Evolutionary conservation across 805 yeast species (phyloP), one percentile per base, ranked within the genome.

Genomic region (Yamadazyma paraphyllophila): DNA sequence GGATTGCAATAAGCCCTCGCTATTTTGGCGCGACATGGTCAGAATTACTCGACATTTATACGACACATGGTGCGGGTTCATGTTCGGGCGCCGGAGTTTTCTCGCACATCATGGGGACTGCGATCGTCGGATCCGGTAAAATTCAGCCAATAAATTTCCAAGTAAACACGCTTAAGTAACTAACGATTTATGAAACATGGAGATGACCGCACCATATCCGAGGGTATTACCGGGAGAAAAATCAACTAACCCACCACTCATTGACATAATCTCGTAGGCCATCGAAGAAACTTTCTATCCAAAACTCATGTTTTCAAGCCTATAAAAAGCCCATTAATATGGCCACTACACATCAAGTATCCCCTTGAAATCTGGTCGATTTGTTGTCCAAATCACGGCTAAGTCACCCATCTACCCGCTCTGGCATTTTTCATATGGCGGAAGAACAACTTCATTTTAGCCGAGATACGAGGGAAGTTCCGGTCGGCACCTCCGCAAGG

Each of bases 71-170:
- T 11, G 31, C 31, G 31, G 31, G 8, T n/a, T 29, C 13, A 29
- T 9, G 13, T n/a, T 29, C 31, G 31, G 33, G 37, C 17, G 12
- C 14, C 46, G 46, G 45, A 42, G 45, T 42, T 42, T 42, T 42
- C 36, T 36, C 45, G 45, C 44, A 41, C 34, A 33, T 42, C 24
- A 13, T 15, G 8, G 24, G 31, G 15, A 16, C 17, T 33, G 43
- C 46, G 46, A 38, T 11, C 12, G 33, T 45, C 48, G 48, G 48
- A 25, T 41, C 48, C 48, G 48, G 29, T 26, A 36, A 11, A 25
- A 29, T 24, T 14, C 13, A 36, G 39, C 47, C 47, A 44, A 44
- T 44, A 2, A 36, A 13, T 9, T 41, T 30, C n/a, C 13, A 9
- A 4, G 8, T 25, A 39, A 39, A 35, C 44, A 7, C 30, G 40